Conservation (phyloP, 306 rosid genomes). For the Adenanthera pavonina region DNA sequence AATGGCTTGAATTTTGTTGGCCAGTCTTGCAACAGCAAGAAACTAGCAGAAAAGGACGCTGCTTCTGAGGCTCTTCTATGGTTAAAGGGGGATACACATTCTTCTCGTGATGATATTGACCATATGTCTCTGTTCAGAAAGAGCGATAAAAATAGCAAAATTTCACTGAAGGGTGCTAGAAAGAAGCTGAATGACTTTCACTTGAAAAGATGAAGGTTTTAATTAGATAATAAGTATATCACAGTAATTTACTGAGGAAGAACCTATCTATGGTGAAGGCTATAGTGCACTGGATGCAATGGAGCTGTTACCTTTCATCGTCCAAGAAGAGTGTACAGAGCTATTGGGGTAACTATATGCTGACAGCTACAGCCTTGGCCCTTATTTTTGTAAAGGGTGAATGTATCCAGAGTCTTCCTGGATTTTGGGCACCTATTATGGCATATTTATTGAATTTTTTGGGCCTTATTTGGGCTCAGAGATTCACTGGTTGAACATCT, state of each 20-base stretch:
- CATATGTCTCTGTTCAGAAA: slow-evolving; percentile 67
- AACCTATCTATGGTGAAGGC: slow-evolving; percentile 28
- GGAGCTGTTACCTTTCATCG: slow-evolving; percentile 33
- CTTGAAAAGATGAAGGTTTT: slow-evolving; percentile 24
- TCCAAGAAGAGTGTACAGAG: slow-evolving; percentile 41
- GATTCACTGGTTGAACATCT: slow-evolving; percentile 40
- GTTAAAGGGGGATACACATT: slow-evolving; percentile 75
- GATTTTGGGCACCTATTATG: slow-evolving; percentile 23
- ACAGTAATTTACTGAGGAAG: slow-evolving; percentile 28
- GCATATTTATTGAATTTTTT: slow-evolving; percentile 27
- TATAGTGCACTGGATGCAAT: slow-evolving; percentile 38
- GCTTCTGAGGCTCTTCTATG: slow-evolving; percentile 87
- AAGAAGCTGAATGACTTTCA: slow-evolving; percentile 58
- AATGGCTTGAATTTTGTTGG: slow-evolving; percentile 86
- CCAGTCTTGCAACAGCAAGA: slow-evolving; percentile 69
- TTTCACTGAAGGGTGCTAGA: slow-evolving; percentile 54
- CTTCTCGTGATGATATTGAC: slow-evolving; percentile 54
- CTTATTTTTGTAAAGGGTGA: slow-evolving; percentile 45
- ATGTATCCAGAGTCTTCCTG: slow-evolving; percentile 38
- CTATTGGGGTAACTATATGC: slow-evolving; percentile 39
- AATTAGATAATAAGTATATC: slow-evolving; percentile 22
- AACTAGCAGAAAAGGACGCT: slow-evolving; percentile 84
- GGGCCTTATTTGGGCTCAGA: slow-evolving; percentile 17
- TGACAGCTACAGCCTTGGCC: slow-evolving; percentile 39
- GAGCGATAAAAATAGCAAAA: slow-evolving; percentile 51